Percentiles rank a stretch among this genome's conserved stretches.
Evolutionary conservation across 2,329 filamentous ascomycete genomes (phyloP).

Genomic region (Aspergillus sp.): DNA sequence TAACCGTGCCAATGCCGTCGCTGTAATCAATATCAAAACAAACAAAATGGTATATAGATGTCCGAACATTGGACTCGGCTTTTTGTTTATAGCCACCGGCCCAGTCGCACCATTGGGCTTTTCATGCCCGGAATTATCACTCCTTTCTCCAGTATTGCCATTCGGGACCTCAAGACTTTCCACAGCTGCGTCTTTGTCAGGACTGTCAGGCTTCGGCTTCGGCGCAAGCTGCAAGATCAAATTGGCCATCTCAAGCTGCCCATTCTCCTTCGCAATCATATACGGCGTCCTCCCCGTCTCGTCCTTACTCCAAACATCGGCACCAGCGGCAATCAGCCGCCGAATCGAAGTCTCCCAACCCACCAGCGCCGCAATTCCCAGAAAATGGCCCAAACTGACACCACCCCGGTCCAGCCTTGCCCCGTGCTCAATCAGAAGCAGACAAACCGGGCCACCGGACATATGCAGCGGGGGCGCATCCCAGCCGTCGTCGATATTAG

Average conservation of each 20-base stretch:
- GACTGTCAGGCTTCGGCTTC: neutral
- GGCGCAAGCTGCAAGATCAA: constrained; percentile 5
- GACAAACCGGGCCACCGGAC: neutral
- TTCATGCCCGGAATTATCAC: neutral
- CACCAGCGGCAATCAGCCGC: neutral
- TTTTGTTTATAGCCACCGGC: neutral
- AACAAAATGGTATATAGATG: constrained; percentile 3
- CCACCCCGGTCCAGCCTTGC: neutral
- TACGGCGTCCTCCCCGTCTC: neutral
- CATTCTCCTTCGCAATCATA: neutral
- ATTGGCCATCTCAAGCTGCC: constrained; percentile 3
- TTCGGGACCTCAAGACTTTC: neutral
- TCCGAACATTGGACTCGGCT: neutral
- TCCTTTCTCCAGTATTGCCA: neutral
- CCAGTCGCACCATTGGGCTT: neutral
- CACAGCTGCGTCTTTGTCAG: neutral
- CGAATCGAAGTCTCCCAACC: neutral
- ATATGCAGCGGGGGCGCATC: neutral
- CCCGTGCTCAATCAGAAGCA: neutral
- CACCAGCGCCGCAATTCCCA: neutral
- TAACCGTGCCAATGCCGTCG: neutral
- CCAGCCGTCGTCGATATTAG: neutral
- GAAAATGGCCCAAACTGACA: neutral
- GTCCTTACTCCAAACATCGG: neutral
- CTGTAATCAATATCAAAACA: neutral